A percentile compares a stretch with the other conserved stretches of the same genome.
Conservation (phyloP, 139 green algal species). For the Tetraselmis chui region DNA sequence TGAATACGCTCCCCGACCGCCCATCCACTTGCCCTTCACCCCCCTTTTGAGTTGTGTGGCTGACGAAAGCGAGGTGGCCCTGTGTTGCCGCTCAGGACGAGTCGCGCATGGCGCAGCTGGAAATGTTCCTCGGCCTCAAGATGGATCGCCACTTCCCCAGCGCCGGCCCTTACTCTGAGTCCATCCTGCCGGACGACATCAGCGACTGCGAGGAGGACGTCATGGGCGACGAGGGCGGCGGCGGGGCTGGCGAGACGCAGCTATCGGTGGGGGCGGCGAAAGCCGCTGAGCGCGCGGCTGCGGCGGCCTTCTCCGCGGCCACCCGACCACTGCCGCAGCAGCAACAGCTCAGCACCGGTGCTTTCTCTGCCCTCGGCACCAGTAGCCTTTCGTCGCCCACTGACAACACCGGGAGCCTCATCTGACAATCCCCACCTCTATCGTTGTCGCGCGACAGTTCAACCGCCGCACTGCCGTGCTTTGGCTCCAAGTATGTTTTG, state of each 20-base stretch:
- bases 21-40: too few species aligned
- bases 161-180: conserved; percentile 28
- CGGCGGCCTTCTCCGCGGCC: background rate
- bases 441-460: too few species aligned
- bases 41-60: conserved; percentile 25
- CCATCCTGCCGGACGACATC: conserved; percentile 11
- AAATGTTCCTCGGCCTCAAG: conserved; percentile 79
- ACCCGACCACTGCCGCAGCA: background rate
- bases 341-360: background rate
- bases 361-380: background rate
- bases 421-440: too few species aligned
- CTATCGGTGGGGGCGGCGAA: background rate
- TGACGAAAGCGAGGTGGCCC: background rate
- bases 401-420: background rate
- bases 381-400: background rate
- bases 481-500: too few species aligned
- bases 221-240: background rate
- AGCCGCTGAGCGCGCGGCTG: background rate
- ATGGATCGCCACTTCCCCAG: conserved; percentile 44
- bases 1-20: too few species aligned
- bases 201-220: conserved; percentile 7
- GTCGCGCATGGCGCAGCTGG: conserved; percentile 32
- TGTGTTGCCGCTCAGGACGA: conserved; percentile 7
- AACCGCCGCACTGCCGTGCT: too few species aligned
- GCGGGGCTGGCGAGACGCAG: background rate